A percentile compares a stretch with the other conserved stretches of the same genome.
Evolutionary conservation across 2,329 filamentous ascomycete genomes (phyloP).

Genomic region (Aspergillus tamarii): DNA sequence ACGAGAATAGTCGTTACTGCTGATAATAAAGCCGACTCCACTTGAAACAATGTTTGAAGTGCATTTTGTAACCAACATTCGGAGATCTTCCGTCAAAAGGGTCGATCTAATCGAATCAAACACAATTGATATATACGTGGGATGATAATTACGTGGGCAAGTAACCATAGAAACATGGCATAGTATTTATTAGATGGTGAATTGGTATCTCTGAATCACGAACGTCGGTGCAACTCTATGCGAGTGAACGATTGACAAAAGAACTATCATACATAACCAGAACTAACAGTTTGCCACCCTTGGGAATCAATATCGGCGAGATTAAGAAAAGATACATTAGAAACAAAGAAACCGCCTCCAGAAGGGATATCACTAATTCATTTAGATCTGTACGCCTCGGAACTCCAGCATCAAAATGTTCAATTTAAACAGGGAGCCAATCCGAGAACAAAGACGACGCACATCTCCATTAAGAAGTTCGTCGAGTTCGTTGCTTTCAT

Average conservation of each 20-base stretch:
- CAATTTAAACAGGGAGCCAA: conserved; percentile 8
- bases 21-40: neutral
- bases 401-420: conserved; percentile 2
- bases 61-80: neutral
- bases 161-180: neutral
- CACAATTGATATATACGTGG: neutral
- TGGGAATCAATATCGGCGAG: neutral
- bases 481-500: conserved; percentile 17
- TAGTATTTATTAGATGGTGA: neutral
- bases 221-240: conserved; percentile 17
- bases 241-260: neutral
- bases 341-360: neutral
- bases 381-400: neutral
- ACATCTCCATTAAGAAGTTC: conserved; percentile 7
- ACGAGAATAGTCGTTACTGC: neutral
- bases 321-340: neutral
- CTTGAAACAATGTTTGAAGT: neutral
- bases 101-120: neutral
- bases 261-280: neutral
- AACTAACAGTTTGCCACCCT: conserved; percentile 10
- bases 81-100: neutral
- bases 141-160: neutral
- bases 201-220: conserved; percentile 6
- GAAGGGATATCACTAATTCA: neutral
- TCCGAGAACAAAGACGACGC: conserved; percentile 6